phyloP scores from a whole-genome alignment of 2,329 filamentous ascomycete species.

The Ceratocystis lukuohia region DNA sequence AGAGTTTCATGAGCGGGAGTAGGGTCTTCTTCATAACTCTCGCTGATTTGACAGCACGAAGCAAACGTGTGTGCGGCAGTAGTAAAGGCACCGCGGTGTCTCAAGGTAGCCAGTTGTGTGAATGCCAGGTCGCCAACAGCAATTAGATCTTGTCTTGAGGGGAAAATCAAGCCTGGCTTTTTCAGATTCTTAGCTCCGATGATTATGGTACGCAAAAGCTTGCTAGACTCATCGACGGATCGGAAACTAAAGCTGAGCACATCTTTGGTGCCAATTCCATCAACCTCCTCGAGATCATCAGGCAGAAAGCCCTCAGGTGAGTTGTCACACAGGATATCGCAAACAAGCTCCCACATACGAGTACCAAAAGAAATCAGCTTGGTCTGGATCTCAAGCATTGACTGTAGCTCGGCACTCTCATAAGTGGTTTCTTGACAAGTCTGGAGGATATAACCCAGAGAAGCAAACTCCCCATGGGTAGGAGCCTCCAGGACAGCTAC shows the following conservation, averaged over 20 bases:
- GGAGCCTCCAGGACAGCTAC: slow-evolving; percentile 52
- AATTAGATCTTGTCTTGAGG: slow-evolving; percentile 43
- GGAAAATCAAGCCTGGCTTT: slow-evolving; percentile 33
- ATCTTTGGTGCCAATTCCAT: slow-evolving; percentile 70
- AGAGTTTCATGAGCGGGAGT: slow-evolving; percentile 30
- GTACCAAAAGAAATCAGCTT: slow-evolving; percentile 40
- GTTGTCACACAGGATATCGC: slow-evolving; percentile 73
- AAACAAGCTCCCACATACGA: slow-evolving; percentile 65
- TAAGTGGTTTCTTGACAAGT: slow-evolving; percentile 20
- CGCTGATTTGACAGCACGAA: slow-evolving; percentile 56
- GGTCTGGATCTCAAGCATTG: slow-evolving; percentile 17
- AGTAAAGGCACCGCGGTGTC: slow-evolving; percentile 86
- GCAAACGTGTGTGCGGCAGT: slow-evolving; percentile 83
- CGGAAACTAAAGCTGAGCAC: slow-evolving; percentile 90
- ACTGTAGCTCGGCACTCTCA: slow-evolving; percentile 12
- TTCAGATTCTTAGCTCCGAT: slow-evolving; percentile 38
- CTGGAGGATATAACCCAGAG: slow-evolving; percentile 33
- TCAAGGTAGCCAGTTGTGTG: slow-evolving; percentile 64
- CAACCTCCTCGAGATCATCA: slow-evolving; percentile 58
- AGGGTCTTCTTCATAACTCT: slow-evolving; percentile 31
- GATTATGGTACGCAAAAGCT: slow-evolving; percentile 53
- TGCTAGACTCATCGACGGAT: slow-evolving; percentile 83
- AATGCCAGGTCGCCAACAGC: slow-evolving; percentile 63
- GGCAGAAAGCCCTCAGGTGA: slow-evolving; percentile 82
- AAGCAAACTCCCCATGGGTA: slow-evolving; percentile 56